A percentile compares a stretch with the other conserved stretches of the same genome.
phyloP scores from a whole-genome alignment of 768 basidiomycete species.

The Scleroderma citrinum region DNA sequence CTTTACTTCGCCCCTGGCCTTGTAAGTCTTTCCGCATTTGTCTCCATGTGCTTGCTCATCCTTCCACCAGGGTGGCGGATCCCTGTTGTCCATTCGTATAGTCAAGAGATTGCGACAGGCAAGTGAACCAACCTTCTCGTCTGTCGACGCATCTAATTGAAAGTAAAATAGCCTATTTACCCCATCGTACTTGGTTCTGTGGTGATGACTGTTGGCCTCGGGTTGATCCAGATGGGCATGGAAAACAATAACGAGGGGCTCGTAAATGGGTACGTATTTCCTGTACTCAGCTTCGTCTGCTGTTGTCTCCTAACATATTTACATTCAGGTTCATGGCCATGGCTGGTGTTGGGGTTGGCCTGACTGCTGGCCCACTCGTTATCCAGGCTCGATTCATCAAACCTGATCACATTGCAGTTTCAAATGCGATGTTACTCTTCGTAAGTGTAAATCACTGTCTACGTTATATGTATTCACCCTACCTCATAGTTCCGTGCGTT shows the following conservation, averaged over 20 bases:
- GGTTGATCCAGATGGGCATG: constrained; percentile 39
- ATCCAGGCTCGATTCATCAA: constrained; percentile 43
- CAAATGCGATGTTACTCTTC: constrained; percentile 40
- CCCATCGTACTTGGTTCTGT: constrained; percentile 35
- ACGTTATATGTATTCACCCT: too few relatives aligned
- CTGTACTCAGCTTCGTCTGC: not conserved
- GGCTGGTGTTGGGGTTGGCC: constrained; percentile 39
- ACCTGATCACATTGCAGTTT: constrained; percentile 37
- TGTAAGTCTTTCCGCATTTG: constrained; percentile 21
- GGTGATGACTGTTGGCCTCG: constrained; percentile 36
- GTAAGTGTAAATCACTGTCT: constrained; percentile 23
- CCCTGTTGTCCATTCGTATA: constrained; percentile 28
- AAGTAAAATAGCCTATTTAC: constrained; percentile 31
- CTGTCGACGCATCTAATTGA: not conserved
- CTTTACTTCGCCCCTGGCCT: constrained; percentile 48
- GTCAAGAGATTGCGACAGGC: constrained; percentile 35
- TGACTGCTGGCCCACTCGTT: constrained; percentile 33
- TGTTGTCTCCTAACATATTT: not conserved
- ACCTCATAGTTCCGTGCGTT: constrained; percentile 36
- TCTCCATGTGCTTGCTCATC: not conserved
- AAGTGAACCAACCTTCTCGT: not conserved
- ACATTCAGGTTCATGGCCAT: constrained; percentile 37
- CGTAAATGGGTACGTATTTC: constrained; percentile 30
- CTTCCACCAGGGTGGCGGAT: constrained; percentile 32
- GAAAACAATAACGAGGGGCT: constrained; percentile 28